phyloP scores from a whole-genome alignment of 2,329 filamentous ascomycete species.

The Cephalotrichum gorgonifer region DNA sequence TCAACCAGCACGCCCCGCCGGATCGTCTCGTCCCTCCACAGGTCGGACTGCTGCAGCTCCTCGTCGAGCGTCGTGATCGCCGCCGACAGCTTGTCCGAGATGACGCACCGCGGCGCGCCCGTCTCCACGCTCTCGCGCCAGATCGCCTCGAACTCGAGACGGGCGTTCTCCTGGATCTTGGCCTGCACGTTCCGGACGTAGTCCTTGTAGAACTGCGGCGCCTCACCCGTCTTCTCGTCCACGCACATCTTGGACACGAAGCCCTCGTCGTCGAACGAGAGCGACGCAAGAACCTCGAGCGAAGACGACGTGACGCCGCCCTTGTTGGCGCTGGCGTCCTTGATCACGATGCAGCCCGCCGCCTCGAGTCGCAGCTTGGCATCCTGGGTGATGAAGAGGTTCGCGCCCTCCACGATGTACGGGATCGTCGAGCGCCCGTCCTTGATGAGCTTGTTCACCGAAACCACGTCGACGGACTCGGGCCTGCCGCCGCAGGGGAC shows the following conservation, averaged over 20 bases:
- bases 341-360: slow-evolving; percentile 91
- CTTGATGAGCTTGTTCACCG: slow-evolving; percentile 77
- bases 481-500: slow-evolving; percentile 94
- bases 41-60: slow-evolving; percentile 83
- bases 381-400: slow-evolving; percentile 97
- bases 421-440: slow-evolving; percentile 81
- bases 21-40: slow-evolving; percentile 78
- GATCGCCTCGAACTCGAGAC: slow-evolving; percentile 94
- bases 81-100: slow-evolving; percentile 81
- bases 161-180: slow-evolving; percentile 83
- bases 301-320: slow-evolving; percentile 96
- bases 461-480: slow-evolving; percentile 89
- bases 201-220: slow-evolving; percentile 81
- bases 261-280: slow-evolving; percentile 83
- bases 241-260: slow-evolving; percentile 95
- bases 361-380: slow-evolving; percentile 91
- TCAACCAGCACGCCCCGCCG: slow-evolving; percentile 70
- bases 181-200: slow-evolving; percentile 90
- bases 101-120: slow-evolving; percentile 67
- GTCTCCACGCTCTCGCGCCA: slow-evolving; percentile 89
- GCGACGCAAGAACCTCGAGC: slow-evolving; percentile 84
- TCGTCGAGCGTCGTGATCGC: slow-evolving; percentile 97
- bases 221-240: slow-evolving; percentile 51
- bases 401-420: slow-evolving; percentile 96
- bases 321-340: slow-evolving; percentile 98